These are phyloP conservation scores for Suhomyces terraborum DNA, from an alignment of 1,139 yeast species.

Conservation along the genomic window DNA sequence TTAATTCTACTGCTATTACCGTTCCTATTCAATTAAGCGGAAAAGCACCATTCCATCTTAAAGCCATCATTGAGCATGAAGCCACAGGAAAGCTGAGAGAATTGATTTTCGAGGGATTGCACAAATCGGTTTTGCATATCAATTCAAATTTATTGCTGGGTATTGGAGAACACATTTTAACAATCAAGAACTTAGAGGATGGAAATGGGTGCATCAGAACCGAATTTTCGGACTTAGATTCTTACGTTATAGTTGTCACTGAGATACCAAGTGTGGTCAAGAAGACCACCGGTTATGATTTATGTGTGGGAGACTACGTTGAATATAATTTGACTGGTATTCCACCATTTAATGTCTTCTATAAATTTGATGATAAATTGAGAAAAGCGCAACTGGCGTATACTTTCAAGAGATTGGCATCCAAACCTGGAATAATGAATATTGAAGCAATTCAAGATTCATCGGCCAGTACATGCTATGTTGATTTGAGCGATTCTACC, in stretches of 20 bases:
- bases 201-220: slow-evolving; percentile 66
- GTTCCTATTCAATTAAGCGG: slow-evolving; percentile 62
- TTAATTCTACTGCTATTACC: slow-evolving; percentile 39
- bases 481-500: slow-evolving; percentile 50
- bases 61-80: slow-evolving; percentile 53
- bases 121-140: slow-evolving; percentile 21
- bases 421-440: slow-evolving; percentile 72
- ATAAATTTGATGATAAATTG: slow-evolving; percentile 65
- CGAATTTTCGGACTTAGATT: slow-evolving; percentile 38
- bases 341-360: slow-evolving; percentile 75
- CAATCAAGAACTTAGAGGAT: slow-evolving; percentile 61
- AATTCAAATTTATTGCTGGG: slow-evolving; percentile 18
- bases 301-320: slow-evolving; percentile 92
- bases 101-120: slow-evolving; percentile 19
- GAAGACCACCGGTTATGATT: slow-evolving; percentile 45
- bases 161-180: slow-evolving; percentile 58
- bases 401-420: slow-evolving; percentile 68
- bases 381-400: slow-evolving; percentile 61
- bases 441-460: slow-evolving; percentile 77
- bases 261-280: slow-evolving; percentile 70
- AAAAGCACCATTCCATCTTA: slow-evolving; percentile 60
- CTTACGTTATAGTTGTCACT: slow-evolving; percentile 56
- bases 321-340: slow-evolving; percentile 75
- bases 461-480: slow-evolving; percentile 68
- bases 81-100: slow-evolving; percentile 21